Conservation (phyloP, 1,284 basidiomycete species). For the Wolfiporia cocos region DNA sequence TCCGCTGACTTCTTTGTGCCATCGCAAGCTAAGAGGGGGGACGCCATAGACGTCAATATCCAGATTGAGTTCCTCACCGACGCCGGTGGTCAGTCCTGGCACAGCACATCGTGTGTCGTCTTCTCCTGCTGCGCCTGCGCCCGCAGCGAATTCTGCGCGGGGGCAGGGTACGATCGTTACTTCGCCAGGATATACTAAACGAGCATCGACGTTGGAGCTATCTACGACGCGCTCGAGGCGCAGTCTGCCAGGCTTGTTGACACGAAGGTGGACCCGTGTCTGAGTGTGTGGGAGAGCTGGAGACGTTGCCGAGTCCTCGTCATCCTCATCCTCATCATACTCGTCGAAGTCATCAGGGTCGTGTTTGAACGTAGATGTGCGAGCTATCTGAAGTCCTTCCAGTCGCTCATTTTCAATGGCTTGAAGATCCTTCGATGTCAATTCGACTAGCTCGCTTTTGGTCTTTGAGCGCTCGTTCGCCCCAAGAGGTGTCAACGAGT, state of each 20-base stretch:
- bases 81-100: slow-evolving; percentile 36
- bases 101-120: slow-evolving; percentile 57
- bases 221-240: slow-evolving; percentile 72
- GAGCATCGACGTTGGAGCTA: slow-evolving; percentile 55
- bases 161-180: slow-evolving; percentile 83
- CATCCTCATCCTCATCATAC: slow-evolving; percentile 54
- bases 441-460: slow-evolving; percentile 48
- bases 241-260: slow-evolving; percentile 68
- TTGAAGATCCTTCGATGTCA: slow-evolving; percentile 61
- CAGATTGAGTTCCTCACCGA: slow-evolving; percentile 56
- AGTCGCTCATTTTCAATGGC: slow-evolving; percentile 54
- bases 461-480: slow-evolving; percentile 22
- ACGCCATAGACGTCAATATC: slow-evolving; percentile 72
- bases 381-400: slow-evolving; percentile 43
- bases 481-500: slow-evolving; percentile 71
- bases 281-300: slow-evolving; percentile 62
- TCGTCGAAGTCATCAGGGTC: slow-evolving; percentile 41
- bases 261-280: slow-evolving; percentile 63
- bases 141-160: slow-evolving; percentile 56
- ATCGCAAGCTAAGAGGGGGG: slow-evolving; percentile 72
- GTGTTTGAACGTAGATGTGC: slow-evolving; percentile 28
- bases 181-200: slow-evolving; percentile 61
- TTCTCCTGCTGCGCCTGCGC: slow-evolving; percentile 31
- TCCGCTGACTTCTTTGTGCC: slow-evolving; percentile 64
- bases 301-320: slow-evolving; percentile 30